Evolutionary conservation across 2,329 filamentous ascomycete genomes (phyloP), one percentile per base, ranked within the genome.

Genomic region (Talaromyces sp.): DNA sequence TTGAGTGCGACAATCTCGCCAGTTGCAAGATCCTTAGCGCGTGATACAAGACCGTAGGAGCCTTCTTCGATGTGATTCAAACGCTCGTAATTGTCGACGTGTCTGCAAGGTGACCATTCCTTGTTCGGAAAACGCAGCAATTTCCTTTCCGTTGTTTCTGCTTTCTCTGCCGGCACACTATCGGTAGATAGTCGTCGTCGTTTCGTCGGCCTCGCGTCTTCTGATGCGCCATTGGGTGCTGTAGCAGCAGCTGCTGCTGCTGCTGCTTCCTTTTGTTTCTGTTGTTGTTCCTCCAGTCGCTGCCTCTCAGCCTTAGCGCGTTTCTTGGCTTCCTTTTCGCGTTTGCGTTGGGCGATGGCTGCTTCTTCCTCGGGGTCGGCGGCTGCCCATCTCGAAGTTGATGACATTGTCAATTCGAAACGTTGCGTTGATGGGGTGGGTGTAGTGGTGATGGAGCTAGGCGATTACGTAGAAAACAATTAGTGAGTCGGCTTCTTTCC

Each of bases 21-120:
- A 0, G 91, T 94, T 3, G 83, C 80, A 36, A 85, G 82, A 72
- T 96, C 90, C 68, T 85, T 89, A 13, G 93, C 95, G 65, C 95
- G 86, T 63, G 93, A 93, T 4, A 99, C 95, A 86, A 89, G 94
- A 54, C 95, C 95, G 78, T 99, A 99, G 8, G 93, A 93, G 40
- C 95, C 95, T 81, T 99, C 95, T 78, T 98, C 95, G 72, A 99
- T 99, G 75, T 95, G 91, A 77, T 99, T 99, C 65, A 99, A 83
- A 70, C 91, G 91, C 73, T 97, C 91, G 79, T 93, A 99, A 74
- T 92, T 89, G 73, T 94, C 90, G 29, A 96, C 90, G 75, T 91
- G 91, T 67, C 91, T 85, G 73, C 90, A 91, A 2, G 86, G 83
- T 65, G 86, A 85, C 88, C 93, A 96, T 70, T 81, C 78, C 10